A percentile compares a stretch with the other conserved stretches of the same genome.
Evolutionary conservation across 148 eudicot species (phyloP).

Genomic region (Silene latifolia): DNA sequence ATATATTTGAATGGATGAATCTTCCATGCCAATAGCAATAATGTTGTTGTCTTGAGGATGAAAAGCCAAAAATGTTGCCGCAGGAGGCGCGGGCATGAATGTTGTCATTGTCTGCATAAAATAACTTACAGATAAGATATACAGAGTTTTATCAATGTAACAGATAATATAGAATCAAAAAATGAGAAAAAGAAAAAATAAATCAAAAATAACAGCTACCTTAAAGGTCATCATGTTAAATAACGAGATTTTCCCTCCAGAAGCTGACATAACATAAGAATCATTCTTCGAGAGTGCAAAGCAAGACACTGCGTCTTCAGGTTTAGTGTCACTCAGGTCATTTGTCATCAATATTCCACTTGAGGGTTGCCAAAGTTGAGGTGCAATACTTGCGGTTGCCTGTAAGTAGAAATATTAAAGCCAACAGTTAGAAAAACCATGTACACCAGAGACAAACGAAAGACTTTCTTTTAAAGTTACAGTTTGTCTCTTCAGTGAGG

Average conservation of each 20-base stretch:
- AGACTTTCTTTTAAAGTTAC: neutral
- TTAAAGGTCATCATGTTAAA: slow-evolving; percentile 89
- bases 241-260: slow-evolving; percentile 83
- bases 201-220: slow-evolving; percentile 29
- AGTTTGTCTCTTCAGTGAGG: too few relatives aligned
- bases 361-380: slow-evolving; percentile 80
- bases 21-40: slow-evolving; percentile 95
- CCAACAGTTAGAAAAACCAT: slow-evolving; percentile 1
- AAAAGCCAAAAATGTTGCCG: slow-evolving; percentile 83
- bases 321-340: slow-evolving; percentile 58
- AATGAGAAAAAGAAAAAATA: neutral
- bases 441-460: neutral
- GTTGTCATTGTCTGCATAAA: slow-evolving; percentile 78
- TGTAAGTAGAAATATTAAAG: slow-evolving; percentile 24
- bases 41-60: slow-evolving; percentile 88
- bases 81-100: slow-evolving; percentile 90
- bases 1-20: slow-evolving; percentile 77
- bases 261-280: slow-evolving; percentile 88
- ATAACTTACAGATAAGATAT: slow-evolving; percentile 15
- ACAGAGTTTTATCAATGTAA: neutral
- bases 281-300: slow-evolving; percentile 89
- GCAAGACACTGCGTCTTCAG: slow-evolving; percentile 82
- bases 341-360: slow-evolving; percentile 87
- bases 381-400: slow-evolving; percentile 70
- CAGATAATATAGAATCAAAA: neutral